Conservation (phyloP, 805 yeast genomes). For the Barnettozyma wickerhamii region DNA sequence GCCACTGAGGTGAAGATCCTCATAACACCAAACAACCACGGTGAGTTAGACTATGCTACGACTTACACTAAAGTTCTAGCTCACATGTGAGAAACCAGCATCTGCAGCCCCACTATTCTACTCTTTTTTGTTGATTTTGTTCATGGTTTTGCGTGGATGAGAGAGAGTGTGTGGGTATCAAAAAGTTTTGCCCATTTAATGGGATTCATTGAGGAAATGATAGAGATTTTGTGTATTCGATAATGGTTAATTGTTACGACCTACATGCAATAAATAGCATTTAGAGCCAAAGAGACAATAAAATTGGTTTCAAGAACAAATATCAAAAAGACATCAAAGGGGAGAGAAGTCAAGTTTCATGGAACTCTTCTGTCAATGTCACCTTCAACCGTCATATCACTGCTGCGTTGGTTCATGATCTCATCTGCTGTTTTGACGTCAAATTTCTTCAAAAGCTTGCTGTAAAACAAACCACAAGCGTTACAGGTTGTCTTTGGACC, state of each 20-base stretch:
- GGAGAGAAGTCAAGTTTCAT: too few species aligned
- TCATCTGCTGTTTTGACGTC: constrained; percentile 1
- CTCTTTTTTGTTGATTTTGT: not conserved
- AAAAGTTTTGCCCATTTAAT: too few species aligned
- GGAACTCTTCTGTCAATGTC: constrained; percentile 12
- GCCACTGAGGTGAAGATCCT: constrained; percentile 52
- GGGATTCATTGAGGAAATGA: too few species aligned
- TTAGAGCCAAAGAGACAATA: too few species aligned
- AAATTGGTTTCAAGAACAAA: not conserved
- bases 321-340: too few species aligned
- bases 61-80: constrained; percentile 9
- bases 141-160: too few species aligned
- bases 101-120: not conserved
- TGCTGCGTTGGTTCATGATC: constrained; percentile 1
- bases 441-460: constrained; percentile 14
- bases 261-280: too few species aligned
- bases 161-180: too few species aligned
- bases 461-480: constrained; percentile 18
- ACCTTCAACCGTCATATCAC: not conserved
- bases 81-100: not conserved
- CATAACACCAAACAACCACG: constrained; percentile 43
- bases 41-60: constrained; percentile 27
- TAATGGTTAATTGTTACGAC: too few species aligned
- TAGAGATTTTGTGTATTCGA: too few species aligned
- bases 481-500: constrained; percentile 18